phyloP scores from a whole-genome alignment of 805 yeast species.

The Starmerella scarabaei region DNA sequence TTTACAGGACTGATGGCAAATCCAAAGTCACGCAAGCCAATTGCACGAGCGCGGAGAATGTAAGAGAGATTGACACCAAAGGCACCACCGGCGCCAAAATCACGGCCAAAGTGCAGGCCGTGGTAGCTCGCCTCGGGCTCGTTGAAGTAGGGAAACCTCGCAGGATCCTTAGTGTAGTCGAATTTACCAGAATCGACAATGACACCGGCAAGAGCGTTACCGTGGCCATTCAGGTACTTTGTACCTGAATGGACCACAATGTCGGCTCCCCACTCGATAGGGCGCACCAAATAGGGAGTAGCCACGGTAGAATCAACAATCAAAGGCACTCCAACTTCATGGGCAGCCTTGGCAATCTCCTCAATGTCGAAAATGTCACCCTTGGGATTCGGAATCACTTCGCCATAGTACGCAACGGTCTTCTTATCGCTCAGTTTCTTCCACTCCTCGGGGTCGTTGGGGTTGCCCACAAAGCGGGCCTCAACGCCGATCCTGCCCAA shows the following conservation, averaged over 20 bases:
- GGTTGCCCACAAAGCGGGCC: constrained; percentile 74
- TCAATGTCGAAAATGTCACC: constrained; percentile 54
- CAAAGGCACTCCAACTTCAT: constrained; percentile 58
- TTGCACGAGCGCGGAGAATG: constrained; percentile 19
- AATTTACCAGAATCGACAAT: constrained; percentile 84
- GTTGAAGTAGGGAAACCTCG: constrained; percentile 82
- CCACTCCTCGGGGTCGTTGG: constrained; percentile 49
- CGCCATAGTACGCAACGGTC: constrained; percentile 75
- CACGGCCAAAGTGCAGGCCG: constrained; percentile 70
- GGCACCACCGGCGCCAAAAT: constrained; percentile 30
- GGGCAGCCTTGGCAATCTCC: constrained; percentile 57
- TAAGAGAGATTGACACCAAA: constrained; percentile 14
- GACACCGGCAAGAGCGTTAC: constrained; percentile 76
- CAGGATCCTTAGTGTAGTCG: constrained; percentile 77
- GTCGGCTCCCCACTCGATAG: constrained; percentile 75
- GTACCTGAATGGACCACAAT: constrained; percentile 88
- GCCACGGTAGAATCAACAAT: constrained; percentile 83
- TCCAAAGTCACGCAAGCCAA: constrained; percentile 64
- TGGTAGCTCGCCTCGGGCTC: constrained; percentile 90
- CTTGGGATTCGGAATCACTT: constrained; percentile 75
- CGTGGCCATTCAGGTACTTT: constrained; percentile 91
- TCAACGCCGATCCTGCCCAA: constrained; percentile 82
- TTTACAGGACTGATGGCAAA: constrained; percentile 82
- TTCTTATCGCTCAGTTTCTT: constrained; percentile 62
- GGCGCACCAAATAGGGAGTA: constrained; percentile 78